Base-by-base conservation (phyloP, 176 grass and related monocot species). In the Elaeis guineensis region DNA sequence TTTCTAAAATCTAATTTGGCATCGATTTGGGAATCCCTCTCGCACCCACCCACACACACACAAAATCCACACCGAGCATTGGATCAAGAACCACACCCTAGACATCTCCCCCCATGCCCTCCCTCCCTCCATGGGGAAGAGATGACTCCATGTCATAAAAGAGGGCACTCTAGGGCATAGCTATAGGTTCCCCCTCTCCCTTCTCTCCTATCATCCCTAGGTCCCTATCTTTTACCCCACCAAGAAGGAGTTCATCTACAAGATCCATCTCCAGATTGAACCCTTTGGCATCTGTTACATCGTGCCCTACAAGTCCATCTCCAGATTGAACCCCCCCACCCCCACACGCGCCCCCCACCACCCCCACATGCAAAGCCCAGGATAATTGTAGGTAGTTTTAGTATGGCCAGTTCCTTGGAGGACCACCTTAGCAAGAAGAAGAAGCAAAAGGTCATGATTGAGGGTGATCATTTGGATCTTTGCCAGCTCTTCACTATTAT, bases 241-340 rank as follows among this genome's bases (percentile, higher is more conserved):
- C 19, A 80, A 90, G 66, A 83, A 80, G 57, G 79, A 68, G 15
- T 95, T 84, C 71, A 72, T 90, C 52, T 75, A 73, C 11, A 60
- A 79, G 16, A 82, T 79, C 54, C 82, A 86, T 12, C 86, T 83
- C 4, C 29, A 79, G 44, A 83, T 86, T 14, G 91, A 95, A 74
- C 75, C 68, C 23, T 95, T 83, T 49, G 91, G 91, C 30, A 86
- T 95, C 61, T 95, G 91, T 71, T 80, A 80, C 54, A 95, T 95
- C 61, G 86, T 95, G 16, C 91, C 91, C 1, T 86, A 80, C 51
- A 55, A 62, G 1, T 86, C 80, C 17, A n/a, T n/a, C n/a, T n/a
- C n/a, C n/a, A n/a, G n/a, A n/a, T n/a, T n/a, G n/a, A n/a, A n/a
- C n/a, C n/a, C n/a, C n/a, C n/a, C n/a, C n/a, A n/a, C n/a, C n/a